Conservation (phyloP, 306 rosid species). For the Acacia acuminata region DNA sequence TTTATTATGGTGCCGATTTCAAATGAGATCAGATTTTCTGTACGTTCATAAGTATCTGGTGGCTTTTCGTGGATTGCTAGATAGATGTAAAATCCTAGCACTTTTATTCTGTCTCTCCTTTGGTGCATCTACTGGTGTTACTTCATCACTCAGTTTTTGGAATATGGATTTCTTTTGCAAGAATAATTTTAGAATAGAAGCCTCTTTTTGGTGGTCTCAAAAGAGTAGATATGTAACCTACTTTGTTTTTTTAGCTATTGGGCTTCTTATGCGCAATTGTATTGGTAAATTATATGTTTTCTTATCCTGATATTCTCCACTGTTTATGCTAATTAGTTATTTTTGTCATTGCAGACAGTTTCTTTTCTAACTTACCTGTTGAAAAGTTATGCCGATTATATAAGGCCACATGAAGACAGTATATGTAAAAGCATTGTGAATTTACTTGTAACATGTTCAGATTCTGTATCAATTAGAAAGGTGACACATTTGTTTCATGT, state of each 20-base stretch:
- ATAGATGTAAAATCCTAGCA: background rate
- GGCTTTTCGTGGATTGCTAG: slow-evolving; percentile 6
- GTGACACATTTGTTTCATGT: too few species aligned
- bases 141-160: slow-evolving; percentile 13
- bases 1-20: slow-evolving; percentile 13
- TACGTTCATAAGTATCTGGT: background rate
- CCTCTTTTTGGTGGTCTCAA: slow-evolving; percentile 1
- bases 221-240: slow-evolving; percentile 21
- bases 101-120: slow-evolving; percentile 9
- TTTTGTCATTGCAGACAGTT: slow-evolving; percentile 74
- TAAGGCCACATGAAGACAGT: slow-evolving; percentile 97
- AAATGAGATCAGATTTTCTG: slow-evolving; percentile 3
- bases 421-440: slow-evolving; percentile 98
- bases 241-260: slow-evolving; percentile 13
- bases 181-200: slow-evolving; percentile 22
- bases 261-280: slow-evolving; percentile 16
- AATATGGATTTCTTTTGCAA: slow-evolving; percentile 3
- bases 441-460: slow-evolving; percentile 97
- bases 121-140: slow-evolving; percentile 2
- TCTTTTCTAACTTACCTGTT: slow-evolving; percentile 92
- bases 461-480: too few species aligned
- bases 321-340: slow-evolving; percentile 29
- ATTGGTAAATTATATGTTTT: slow-evolving; percentile 13
- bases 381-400: slow-evolving; percentile 95
- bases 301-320: slow-evolving; percentile 19